Evolutionary conservation across 345 rosid species (phyloP), one percentile per base, ranked within the genome.

Genomic region (Brassica incana): DNA sequence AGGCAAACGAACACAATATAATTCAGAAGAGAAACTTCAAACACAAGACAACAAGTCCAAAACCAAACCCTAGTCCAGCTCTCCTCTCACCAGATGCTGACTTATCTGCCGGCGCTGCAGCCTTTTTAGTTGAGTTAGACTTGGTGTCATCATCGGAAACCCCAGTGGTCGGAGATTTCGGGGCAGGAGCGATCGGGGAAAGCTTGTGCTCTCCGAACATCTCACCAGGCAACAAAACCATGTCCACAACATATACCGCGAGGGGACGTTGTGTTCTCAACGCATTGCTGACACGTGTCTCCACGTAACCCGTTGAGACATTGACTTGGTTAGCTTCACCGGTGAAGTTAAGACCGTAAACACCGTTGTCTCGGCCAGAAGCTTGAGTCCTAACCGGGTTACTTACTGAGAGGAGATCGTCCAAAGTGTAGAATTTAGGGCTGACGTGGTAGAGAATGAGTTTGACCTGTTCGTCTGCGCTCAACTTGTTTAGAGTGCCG

Each of bases 361-460:
- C 74, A 14, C 74, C 81, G 27, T 89, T 88, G 35, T 86, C 85
- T 50, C 84, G 73, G 54, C 88, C 88, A 0, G 88, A 79, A 65
- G 96, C 94, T 74, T 80, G 90, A 0, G 98, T 95, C 77, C 88
- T 77, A 4, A 88, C 98, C 0, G 99, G 98, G 87, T 95, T 93
- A 81, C 94, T 89, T 3, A 89, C 91, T 11, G 86, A 71, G 32
- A 86, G 60, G 29, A 95, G 86, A 45, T 87, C 87, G 50, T 32
- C 82, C 71, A 86, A 30, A 10, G 82, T 58, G 86, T 91, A 90
- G 83, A 36, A 90, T 69, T 88, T 86, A 0, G 98, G 90, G n/a
- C 85, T 1, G 1, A 91, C 67, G 72, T 95, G 98, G 84, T 78
- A 85, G 8, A 80, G 85, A 63, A 90, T 81, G 62, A 95, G 93